These are phyloP conservation scores for Naganishia sp. DNA, from an alignment of 1,284 basidiomycete genomes.

Conservation along the genomic window DNA sequence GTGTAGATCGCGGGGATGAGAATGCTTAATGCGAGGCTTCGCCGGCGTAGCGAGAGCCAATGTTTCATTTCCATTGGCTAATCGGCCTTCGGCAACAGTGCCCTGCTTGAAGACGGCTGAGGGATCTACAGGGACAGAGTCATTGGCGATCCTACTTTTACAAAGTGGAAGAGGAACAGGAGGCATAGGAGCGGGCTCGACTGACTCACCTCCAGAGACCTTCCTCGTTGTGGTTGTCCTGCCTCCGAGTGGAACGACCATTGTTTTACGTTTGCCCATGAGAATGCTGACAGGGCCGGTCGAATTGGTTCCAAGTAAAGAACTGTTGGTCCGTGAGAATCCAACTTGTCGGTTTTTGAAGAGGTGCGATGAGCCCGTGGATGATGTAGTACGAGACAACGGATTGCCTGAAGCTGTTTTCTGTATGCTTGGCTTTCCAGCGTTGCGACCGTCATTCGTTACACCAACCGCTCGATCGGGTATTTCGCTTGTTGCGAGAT, in stretches of 20 bases:
- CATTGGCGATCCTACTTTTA: too few relatives aligned
- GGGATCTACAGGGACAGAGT: too few relatives aligned
- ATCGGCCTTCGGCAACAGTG: neutral
- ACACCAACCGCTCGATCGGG: neutral
- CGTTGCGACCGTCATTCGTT: neutral
- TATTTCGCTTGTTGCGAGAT: neutral
- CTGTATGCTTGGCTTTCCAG: neutral
- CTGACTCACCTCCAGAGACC: conserved; percentile 26
- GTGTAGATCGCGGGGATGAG: neutral
- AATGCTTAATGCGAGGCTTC: conserved; percentile 20
- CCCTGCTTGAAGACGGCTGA: neutral
- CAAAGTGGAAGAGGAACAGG: neutral
- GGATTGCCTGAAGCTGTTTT: neutral
- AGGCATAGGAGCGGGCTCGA: neutral
- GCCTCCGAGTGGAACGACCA: conserved; percentile 15
- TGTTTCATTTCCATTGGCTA: neutral
- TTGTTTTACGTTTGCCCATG: conserved; percentile 31
- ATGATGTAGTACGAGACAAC: conserved; percentile 5
- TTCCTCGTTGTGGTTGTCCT: conserved; percentile 2
- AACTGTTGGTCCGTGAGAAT: conserved; percentile 26
- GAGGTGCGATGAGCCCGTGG: conserved; percentile 15
- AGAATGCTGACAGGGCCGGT: conserved; percentile 20
- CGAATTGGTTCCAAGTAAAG: conserved; percentile 13
- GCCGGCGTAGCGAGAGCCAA: conserved; percentile 29
- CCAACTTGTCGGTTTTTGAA: conserved; percentile 30